phyloP scores from a whole-genome alignment of 495 filamentous ascomycete genomes.

The Xylaria nigripes region DNA sequence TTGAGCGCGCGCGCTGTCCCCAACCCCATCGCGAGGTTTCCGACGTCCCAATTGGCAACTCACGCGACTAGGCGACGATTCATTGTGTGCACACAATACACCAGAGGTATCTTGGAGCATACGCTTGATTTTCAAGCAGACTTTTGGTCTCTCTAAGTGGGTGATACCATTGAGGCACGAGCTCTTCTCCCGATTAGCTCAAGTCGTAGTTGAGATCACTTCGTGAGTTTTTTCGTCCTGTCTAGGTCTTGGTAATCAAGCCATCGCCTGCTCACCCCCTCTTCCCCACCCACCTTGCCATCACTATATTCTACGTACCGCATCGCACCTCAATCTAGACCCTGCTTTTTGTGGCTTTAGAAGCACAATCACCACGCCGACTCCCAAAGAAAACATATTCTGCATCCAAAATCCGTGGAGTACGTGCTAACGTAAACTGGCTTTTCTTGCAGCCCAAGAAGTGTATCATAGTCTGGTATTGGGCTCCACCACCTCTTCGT shows the following conservation, averaged over 20 bases:
- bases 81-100: slow-evolving; percentile 10
- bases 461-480: slow-evolving; percentile 28
- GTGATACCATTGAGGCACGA: slow-evolving; percentile 29
- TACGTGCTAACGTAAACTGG: slow-evolving; percentile 1
- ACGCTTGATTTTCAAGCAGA: slow-evolving; percentile 10
- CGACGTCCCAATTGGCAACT: slow-evolving; percentile 11
- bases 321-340: neutral
- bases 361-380: neutral
- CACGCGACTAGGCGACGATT: slow-evolving; percentile 13
- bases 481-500: slow-evolving; percentile 20
- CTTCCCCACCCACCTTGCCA: slow-evolving; percentile 7
- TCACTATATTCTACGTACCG: neutral
- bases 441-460: slow-evolving; percentile 23
- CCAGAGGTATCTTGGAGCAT: neutral
- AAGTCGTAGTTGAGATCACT: slow-evolving; percentile 33
- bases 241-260: slow-evolving; percentile 26
- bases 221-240: slow-evolving; percentile 40
- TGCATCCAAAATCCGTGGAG: neutral
- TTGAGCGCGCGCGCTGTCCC: neutral
- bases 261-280: slow-evolving; percentile 13
- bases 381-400: neutral
- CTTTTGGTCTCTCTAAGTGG: slow-evolving; percentile 19
- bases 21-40: slow-evolving; percentile 9
- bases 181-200: slow-evolving; percentile 31
- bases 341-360: neutral